Percentiles rank a stretch among this genome's conserved stretches.
These are phyloP conservation scores for Mychonastes homosphaera DNA, from an alignment of 139 green algal genomes.

Conservation along the genomic window DNA sequence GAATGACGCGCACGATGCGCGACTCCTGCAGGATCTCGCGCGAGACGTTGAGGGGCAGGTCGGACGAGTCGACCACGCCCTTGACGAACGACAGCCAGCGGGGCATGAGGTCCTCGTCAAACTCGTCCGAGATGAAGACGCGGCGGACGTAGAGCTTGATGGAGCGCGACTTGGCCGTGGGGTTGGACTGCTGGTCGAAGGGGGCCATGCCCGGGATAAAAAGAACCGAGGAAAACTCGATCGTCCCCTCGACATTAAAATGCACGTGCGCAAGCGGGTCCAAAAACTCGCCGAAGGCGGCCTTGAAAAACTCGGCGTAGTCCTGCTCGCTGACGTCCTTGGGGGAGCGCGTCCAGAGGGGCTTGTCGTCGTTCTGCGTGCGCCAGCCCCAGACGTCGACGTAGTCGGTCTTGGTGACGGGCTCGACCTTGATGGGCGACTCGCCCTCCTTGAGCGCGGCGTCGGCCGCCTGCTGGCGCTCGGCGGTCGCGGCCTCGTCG, in stretches of 20 bases:
- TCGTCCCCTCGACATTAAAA: conserved; percentile 94
- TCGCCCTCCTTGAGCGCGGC: conserved; percentile 54
- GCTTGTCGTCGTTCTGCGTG: conserved; percentile 94
- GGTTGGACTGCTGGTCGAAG: conserved; percentile 79
- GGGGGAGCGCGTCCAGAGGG: conserved; percentile 79
- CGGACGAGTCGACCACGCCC: conserved; percentile 89
- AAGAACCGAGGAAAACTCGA: conserved; percentile 91
- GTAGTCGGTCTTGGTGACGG: conserved; percentile 81
- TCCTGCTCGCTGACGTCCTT: conserved; percentile 73
- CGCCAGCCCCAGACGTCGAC: conserved; percentile 70
- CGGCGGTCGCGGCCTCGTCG: conserved; percentile 61
- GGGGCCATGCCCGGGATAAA: conserved; percentile 95
- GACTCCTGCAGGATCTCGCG: conserved; percentile 94
- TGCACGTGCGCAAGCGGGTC: conserved; percentile 60
- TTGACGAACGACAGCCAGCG: conserved; percentile 71
- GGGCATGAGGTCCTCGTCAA: conserved; percentile 94
- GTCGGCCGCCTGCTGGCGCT: conserved; percentile 65
- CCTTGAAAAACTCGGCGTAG: conserved; percentile 96
- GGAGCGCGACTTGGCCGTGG: conserved; percentile 24
- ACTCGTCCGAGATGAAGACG: conserved; percentile 98
- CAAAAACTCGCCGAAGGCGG: conserved; percentile 55
- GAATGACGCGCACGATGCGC: conserved; percentile 83
- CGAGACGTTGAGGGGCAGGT: conserved; percentile 96
- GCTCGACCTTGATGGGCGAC: conserved; percentile 45
- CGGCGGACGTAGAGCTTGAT: conserved; percentile 94